A percentile compares a stretch with the other conserved stretches of the same genome.
Conservation (phyloP, 805 yeast species). For the Scheffersomyces amazonensis region DNA sequence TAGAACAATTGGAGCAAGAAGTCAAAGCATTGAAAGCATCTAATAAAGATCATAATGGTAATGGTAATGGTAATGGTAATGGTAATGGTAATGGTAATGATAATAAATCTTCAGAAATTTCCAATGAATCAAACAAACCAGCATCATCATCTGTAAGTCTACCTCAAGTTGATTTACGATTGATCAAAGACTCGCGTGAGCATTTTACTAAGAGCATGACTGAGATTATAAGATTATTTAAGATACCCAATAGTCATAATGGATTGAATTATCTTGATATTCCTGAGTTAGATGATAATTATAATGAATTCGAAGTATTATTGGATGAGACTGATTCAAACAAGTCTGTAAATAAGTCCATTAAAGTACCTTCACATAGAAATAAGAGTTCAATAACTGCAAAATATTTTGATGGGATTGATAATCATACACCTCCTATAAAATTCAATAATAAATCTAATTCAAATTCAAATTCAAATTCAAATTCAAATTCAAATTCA, state of each 20-base stretch:
- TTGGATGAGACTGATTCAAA: slow-evolving; percentile 4
- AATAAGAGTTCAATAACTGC: neutral
- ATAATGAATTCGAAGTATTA: slow-evolving; percentile 16
- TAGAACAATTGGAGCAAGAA: slow-evolving; percentile 35
- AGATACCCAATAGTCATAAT: slow-evolving; percentile 21
- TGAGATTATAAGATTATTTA: slow-evolving; percentile 30
- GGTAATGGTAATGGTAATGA: too few species aligned
- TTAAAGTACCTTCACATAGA: neutral
- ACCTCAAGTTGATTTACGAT: slow-evolving; percentile 32
- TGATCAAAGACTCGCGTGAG: slow-evolving; percentile 28
- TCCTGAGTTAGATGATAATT: slow-evolving; percentile 15
- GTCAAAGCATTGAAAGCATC: slow-evolving; percentile 8
- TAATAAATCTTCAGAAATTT: too few species aligned
- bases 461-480: too few species aligned
- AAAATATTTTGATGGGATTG: neutral
- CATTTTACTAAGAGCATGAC: slow-evolving; percentile 35
- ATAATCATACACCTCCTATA: neutral
- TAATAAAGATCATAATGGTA: neutral
- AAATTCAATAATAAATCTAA: neutral
- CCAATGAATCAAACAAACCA: neutral
- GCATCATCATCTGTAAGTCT: slow-evolving; percentile 9
- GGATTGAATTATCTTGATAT: slow-evolving; percentile 16
- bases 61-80: too few species aligned
- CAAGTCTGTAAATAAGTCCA: slow-evolving; percentile 6
- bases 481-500: too few species aligned